Evolutionary conservation across 805 yeast genomes (phyloP), one percentile per base, ranked within the genome.

Genomic region (Ogataea henricii): DNA sequence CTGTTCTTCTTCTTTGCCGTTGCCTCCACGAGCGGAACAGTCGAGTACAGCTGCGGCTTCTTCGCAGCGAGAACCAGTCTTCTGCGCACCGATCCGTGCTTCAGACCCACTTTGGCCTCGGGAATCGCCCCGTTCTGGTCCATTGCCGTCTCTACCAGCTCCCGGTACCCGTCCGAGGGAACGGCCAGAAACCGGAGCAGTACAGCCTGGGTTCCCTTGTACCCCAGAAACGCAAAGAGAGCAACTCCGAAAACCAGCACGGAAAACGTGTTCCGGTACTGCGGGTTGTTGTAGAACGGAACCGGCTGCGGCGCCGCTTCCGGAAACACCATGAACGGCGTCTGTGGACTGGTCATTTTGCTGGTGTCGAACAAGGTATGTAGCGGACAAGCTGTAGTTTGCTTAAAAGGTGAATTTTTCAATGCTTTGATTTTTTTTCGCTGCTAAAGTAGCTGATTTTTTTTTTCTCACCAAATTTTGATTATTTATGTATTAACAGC

Each of bases 41-140:
- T 68, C n/a, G 70, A 65, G 46, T 68, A 64, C 25, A 55, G 47
- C 22, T 59, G 59, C 12, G 73, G 72, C 40, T 58, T 60, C 10
- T 38, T 34, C 12, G 64, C 51, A 3, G 65, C 72, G 26, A 67
- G 45, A 9, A 69, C 55, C 14, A 69, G 43, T 27, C 73, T 42
- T 41, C 72, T 50, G 40, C 72, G 48, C 20, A 55, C 45, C 2
- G 71, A 52, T 6, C 60, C 65, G 26, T 40, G 42, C 40, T 65
- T 64, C 8, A 57, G 17, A 16, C 70, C 70, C 38, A 65, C 35
- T 39, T 48, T 47, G 1, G 58, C 35, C n/a, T 44, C 45, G 6
- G 53, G 39, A 16, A 64, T 27, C 3, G 29, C 23, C 0, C 68
- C 68, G 23, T 45, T 49, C 1, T 49, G 44, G 17, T 51, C 50